phyloP scores from a whole-genome alignment of 345 rosid genomes.

The Pistacia integerrima region DNA sequence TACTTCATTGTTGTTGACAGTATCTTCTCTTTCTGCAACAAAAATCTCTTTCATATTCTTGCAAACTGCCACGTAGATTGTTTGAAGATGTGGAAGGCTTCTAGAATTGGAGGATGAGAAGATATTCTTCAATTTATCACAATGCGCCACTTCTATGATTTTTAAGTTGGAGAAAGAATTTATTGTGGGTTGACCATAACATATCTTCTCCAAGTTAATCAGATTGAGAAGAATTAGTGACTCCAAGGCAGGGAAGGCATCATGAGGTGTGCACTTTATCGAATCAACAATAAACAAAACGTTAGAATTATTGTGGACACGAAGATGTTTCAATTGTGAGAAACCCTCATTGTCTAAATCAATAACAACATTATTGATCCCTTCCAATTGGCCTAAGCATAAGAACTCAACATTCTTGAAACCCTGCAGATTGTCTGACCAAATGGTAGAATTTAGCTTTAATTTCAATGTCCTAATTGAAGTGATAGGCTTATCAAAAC shows the following conservation, averaged over 20 bases:
- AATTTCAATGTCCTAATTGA: background rate
- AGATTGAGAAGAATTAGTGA: constrained; percentile 17
- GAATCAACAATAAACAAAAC: background rate
- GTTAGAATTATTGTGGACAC: background rate
- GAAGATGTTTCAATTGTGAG: background rate
- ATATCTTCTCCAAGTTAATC: constrained; percentile 21
- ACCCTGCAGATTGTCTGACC: too few species aligned
- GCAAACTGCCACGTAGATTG: constrained; percentile 6
- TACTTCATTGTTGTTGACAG: background rate
- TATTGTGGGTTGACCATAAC: background rate
- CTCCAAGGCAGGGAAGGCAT: constrained; percentile 11
- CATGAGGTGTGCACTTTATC: too few species aligned
- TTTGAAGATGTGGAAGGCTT: constrained; percentile 9
- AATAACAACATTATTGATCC: too few species aligned
- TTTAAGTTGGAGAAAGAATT: constrained; percentile 3
- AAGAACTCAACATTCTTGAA: too few species aligned
- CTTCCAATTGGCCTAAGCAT: too few species aligned
- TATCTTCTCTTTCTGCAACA: background rate
- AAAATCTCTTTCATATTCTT: too few species aligned
- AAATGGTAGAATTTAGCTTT: too few species aligned
- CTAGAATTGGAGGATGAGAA: too few species aligned
- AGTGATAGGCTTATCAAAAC: too few species aligned
- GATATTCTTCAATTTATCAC: background rate
- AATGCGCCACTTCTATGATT: constrained; percentile 11
- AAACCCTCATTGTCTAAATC: too few species aligned